Base-by-base conservation (phyloP, 768 basidiomycete species). In the Suillus ampliporus region DNA sequence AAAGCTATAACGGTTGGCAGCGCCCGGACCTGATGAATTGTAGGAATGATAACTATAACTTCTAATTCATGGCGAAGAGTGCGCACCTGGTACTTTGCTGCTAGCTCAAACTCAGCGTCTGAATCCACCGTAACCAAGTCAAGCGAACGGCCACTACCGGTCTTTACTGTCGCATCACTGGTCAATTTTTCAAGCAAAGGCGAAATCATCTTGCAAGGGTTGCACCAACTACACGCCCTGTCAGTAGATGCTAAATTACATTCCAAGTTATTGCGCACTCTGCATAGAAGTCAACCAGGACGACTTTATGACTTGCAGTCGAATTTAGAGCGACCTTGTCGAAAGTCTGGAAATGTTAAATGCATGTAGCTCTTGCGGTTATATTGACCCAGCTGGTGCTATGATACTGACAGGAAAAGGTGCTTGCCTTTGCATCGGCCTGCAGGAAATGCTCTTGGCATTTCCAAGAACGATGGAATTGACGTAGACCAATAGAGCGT, bases 1-100 rank as follows among this genome's bases (percentile, higher is more conserved):
- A 93, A 93, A 4, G 90, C 92, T 61, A 91, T 78, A 35, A 94
- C 90, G 0, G 92, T 94, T 4, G 92, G 92, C n/a, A 94, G 75
- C 17, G 89, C 82, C n/a, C 80, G 76, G 63, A 94, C 79, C 92
- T 94, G 65, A 15, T 26, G 41, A 35, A 62, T 17, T 46, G 1
- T 65, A 41, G 21, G 8, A 37, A 46, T n/a, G 31, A 54, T 34
- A 21, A 47, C 34, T 37, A 54, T 34, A 21, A 47, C 34, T 37
- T 3, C 5, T 19, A 41, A 15, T 8, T 23, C 34, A 31, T 34
- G 57, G 44, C 21, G 47, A 59, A 60, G 70, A 70, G 64, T 28
- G 54, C 54, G 23, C 61, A 85, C 92, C 66, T 82, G 72, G 71
- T 83, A 87, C 64, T 83, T 68, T 57, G 74, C 74, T 1, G 82